Percentiles rank a stretch among this genome's conserved stretches.
Evolutionary conservation across 148 eudicot genomes (phyloP).

Genomic region (Vaccinium corymbosum): DNA sequence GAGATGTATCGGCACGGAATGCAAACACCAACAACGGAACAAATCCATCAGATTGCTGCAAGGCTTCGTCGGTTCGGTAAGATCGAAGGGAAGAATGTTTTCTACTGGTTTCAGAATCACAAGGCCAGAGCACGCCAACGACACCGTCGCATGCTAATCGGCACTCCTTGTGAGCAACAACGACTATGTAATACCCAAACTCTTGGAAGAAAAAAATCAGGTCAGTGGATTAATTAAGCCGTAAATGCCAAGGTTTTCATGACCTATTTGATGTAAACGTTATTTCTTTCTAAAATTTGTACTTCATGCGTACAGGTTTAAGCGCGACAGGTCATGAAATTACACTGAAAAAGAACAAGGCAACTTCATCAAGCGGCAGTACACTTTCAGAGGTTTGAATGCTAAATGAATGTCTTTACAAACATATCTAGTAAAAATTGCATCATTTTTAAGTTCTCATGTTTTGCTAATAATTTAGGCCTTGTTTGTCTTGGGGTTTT

Average conservation of each 20-base stretch:
- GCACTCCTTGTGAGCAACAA: background rate
- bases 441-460: no score
- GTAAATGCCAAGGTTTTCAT: background rate
- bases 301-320: conserved; percentile 18
- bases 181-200: background rate
- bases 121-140: conserved; percentile 38
- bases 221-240: background rate
- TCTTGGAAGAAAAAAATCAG: conserved; percentile 1
- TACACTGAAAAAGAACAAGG: conserved; percentile 13
- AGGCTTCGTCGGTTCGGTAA: conserved; percentile 26
- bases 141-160: conserved; percentile 18
- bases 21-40: conserved; percentile 32
- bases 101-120: conserved; percentile 47
- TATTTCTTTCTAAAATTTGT: background rate
- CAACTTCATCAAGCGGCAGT: conserved; percentile 22
- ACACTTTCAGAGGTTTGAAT: conserved; percentile 26
- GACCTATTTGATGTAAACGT: background rate
- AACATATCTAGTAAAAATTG: no score
- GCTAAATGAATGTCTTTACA: background rate
- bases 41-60: conserved; percentile 39
- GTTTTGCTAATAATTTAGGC: no score
- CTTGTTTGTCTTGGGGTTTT: no score
- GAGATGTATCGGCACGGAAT: conserved; percentile 33
- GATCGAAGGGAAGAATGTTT: conserved; percentile 44
- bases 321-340: conserved; percentile 19